Evolutionary conservation across 2,329 filamentous ascomycete species (phyloP).

Genomic region (Hymenoscyphus occultus): DNA sequence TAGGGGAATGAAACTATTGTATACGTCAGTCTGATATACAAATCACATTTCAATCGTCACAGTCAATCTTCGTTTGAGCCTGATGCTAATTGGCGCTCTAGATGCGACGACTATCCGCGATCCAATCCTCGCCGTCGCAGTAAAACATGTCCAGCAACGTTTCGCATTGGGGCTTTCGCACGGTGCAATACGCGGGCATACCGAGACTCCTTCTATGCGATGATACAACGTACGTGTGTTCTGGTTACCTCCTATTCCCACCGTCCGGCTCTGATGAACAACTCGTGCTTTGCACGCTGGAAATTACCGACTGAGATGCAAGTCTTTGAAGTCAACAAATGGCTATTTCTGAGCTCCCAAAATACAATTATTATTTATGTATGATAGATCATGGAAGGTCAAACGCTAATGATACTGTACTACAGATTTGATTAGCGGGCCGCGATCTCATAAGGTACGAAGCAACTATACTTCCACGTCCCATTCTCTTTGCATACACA

Average conservation of each 20-base stretch:
- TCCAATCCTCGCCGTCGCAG: background rate
- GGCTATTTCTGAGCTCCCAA: constrained; percentile 74
- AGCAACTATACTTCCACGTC: background rate
- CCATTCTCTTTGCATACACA: constrained; percentile 5
- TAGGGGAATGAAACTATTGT: constrained; percentile 79
- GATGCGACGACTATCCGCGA: background rate
- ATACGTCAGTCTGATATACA: constrained; percentile 85
- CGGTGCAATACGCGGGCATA: background rate
- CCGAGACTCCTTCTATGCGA: background rate
- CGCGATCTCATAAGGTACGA: constrained; percentile 21
- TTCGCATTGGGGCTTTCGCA: background rate
- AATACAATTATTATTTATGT: constrained; percentile 9
- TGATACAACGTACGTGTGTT: constrained; percentile 8
- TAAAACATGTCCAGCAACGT: background rate
- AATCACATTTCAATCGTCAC: constrained; percentile 4
- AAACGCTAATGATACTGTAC: constrained; percentile 20
- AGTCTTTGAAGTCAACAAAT: constrained; percentile 75
- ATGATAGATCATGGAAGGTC: constrained; percentile 14
- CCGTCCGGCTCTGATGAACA: constrained; percentile 38
- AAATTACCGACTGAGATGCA: constrained; percentile 90
- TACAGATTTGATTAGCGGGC: background rate
- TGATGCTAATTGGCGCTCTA: background rate
- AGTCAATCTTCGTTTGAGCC: background rate
- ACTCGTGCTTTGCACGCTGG: constrained; percentile 58
- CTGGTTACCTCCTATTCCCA: constrained; percentile 29